Evolutionary conservation across 225 moss, liverwort and hornwort species (phyloP).

Genomic region (Bryoerythrophyllum caledonicum): DNA sequence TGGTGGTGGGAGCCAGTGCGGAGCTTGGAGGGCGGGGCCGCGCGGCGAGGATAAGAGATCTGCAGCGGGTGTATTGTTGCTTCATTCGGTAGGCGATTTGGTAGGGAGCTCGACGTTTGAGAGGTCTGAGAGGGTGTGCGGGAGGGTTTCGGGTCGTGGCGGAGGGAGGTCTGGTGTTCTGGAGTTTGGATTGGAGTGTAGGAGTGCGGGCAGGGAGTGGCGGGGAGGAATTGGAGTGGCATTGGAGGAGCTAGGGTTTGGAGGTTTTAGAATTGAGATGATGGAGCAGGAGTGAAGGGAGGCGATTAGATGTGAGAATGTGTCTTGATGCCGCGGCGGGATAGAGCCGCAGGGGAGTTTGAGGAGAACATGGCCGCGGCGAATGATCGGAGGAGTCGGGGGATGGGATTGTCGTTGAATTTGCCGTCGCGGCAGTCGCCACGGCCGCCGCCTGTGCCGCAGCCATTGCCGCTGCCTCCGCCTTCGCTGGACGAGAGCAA

Average conservation of each 20-base stretch:
- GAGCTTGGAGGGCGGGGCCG: too few relatives aligned
- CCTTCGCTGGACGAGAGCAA: conserved; percentile 37
- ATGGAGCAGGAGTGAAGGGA: conserved; percentile 25
- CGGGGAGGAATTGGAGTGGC: too few relatives aligned
- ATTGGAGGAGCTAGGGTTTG: not conserved
- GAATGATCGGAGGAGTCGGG: conserved; percentile 73
- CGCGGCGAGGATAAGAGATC: too few relatives aligned
- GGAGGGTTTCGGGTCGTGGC: too few relatives aligned
- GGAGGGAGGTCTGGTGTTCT: too few relatives aligned
- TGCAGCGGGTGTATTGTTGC: too few relatives aligned
- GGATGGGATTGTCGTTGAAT: conserved; percentile 61
- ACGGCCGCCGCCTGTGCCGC: conserved; percentile 60
- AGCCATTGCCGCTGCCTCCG: conserved; percentile 86
- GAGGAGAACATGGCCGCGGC: conserved; percentile 39
- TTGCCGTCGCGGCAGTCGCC: conserved; percentile 66
- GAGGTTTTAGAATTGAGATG: conserved; percentile 27
- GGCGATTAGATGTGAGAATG: conserved; percentile 38
- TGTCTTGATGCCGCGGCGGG: conserved; percentile 48
- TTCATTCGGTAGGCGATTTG: too few relatives aligned
- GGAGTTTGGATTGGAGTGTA: too few relatives aligned
- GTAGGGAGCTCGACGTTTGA: too few relatives aligned
- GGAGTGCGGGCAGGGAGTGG: too few relatives aligned
- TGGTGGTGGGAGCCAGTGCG: too few relatives aligned
- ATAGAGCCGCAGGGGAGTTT: conserved; percentile 31
- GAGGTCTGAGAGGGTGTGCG: too few relatives aligned